These are phyloP conservation scores for Globisporangium acanthophoron DNA, from an alignment of 352 stramenopile genomes.

Conservation along the genomic window DNA sequence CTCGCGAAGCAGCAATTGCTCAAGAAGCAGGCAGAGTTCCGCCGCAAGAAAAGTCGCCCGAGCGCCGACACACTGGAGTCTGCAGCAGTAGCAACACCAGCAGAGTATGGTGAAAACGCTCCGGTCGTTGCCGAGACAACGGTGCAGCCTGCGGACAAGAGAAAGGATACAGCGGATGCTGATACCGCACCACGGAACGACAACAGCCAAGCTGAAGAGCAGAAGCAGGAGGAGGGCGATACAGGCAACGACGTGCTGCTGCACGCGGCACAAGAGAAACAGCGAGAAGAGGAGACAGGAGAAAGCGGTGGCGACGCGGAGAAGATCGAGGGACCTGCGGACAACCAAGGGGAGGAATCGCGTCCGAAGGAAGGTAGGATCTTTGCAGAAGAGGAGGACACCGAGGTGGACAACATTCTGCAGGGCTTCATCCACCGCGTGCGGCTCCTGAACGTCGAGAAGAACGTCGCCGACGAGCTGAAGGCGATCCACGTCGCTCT, in stretches of 20 bases:
- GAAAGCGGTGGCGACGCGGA: neutral
- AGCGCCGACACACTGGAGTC: neutral
- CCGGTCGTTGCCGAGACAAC: too few species aligned
- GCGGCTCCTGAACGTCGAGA: slow-evolving; percentile 62
- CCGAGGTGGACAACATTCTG: slow-evolving; percentile 60
- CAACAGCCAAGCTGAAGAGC: neutral
- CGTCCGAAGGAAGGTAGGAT: neutral
- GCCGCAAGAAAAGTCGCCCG: slow-evolving; percentile 46
- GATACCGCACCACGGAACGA: neutral
- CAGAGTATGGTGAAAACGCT: neutral
- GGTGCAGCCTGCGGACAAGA: too few species aligned
- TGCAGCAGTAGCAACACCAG: slow-evolving; percentile 12
- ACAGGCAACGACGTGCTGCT: slow-evolving; percentile 2
- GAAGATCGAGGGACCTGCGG: too few species aligned
- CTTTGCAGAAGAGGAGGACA: slow-evolving; percentile 40
- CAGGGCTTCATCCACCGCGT: slow-evolving; percentile 63
- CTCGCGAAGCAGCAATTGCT: slow-evolving; percentile 50
- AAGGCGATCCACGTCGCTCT: slow-evolving; percentile 63
- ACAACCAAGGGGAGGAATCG: neutral
- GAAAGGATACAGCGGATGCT: neutral
- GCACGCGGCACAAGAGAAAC: slow-evolving; percentile 2
- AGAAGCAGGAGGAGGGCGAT: slow-evolving; percentile 1
- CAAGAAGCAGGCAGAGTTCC: slow-evolving; percentile 50
- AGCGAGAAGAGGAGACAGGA: slow-evolving; percentile 11
- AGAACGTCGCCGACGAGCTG: slow-evolving; percentile 60